phyloP scores from a whole-genome alignment of 305 asterid genomes.

The Fraxinus latifolia region DNA sequence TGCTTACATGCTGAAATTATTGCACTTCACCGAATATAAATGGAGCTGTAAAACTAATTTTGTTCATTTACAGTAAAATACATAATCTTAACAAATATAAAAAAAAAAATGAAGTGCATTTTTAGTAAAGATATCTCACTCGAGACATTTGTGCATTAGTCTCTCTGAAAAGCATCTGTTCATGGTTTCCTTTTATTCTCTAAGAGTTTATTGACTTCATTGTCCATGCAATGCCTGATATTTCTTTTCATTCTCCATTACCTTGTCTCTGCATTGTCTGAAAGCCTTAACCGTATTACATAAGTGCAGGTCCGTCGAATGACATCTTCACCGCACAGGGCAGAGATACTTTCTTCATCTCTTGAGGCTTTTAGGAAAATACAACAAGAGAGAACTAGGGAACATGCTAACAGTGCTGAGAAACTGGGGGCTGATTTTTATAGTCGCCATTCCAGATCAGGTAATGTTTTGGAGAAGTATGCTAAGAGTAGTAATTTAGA shows the following conservation, averaged over 20 bases:
- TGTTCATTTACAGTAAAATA: slow-evolving; percentile 16
- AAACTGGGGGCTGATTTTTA: slow-evolving; percentile 40
- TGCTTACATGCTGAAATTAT: slow-evolving; percentile 7
- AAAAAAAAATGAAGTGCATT: not conserved
- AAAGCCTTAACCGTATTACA: slow-evolving; percentile 7
- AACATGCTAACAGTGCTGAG: slow-evolving; percentile 38
- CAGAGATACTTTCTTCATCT: slow-evolving; percentile 94
- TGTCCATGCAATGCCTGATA: not conserved
- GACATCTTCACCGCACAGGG: slow-evolving; percentile 98
- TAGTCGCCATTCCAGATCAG: slow-evolving; percentile 37
- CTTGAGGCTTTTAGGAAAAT: slow-evolving; percentile 95
- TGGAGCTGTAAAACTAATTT: slow-evolving; percentile 15
- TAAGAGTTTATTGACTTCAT: slow-evolving; percentile 15
- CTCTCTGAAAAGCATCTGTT: not conserved
- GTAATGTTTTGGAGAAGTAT: slow-evolving; percentile 33
- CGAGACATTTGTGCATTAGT: slow-evolving; percentile 19
- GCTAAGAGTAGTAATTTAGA: slow-evolving; percentile 33
- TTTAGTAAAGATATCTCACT: not conserved
- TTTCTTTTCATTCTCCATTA: slow-evolving; percentile 12
- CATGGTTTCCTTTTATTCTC: slow-evolving; percentile 14
- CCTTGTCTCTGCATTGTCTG: not conserved
- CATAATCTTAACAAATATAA: slow-evolving; percentile 7
- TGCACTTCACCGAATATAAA: not conserved
- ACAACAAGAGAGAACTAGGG: slow-evolving; percentile 70
- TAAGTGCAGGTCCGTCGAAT: slow-evolving; percentile 84